phyloP scores from a whole-genome alignment of 345 rosid genomes.

The Rhodamnia rubescens region DNA sequence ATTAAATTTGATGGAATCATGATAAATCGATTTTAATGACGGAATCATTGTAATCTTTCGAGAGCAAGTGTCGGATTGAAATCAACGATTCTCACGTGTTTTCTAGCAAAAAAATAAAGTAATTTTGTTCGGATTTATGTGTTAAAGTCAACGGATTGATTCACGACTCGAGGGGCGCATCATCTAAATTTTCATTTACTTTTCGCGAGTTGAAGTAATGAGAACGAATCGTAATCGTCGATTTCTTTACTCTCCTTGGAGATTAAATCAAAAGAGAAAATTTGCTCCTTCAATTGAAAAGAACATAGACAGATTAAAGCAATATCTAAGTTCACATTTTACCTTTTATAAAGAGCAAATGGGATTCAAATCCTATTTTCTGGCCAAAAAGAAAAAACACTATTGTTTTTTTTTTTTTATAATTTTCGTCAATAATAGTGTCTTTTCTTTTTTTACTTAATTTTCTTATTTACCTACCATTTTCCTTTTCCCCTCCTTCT shows the following conservation, averaged over 20 bases:
- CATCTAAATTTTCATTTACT: no score
- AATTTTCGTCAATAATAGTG: not conserved
- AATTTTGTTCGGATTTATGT: rapidly evolving
- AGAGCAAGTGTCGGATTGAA: no score
- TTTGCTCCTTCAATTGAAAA: no score
- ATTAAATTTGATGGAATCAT: no score
- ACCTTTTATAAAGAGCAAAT: not conserved
- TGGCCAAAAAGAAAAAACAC: not conserved
- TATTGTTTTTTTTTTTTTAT: not conserved
- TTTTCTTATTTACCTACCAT: not conserved
- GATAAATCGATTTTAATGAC: no score
- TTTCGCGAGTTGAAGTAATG: not conserved
- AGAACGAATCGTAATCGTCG: not conserved
- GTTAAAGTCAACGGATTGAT: rapidly evolving
- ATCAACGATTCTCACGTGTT: rapidly evolving
- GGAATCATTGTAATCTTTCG: no score
- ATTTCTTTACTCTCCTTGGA: not conserved
- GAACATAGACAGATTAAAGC: not conserved
- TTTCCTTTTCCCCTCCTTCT: not conserved
- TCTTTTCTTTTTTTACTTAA: not conserved
- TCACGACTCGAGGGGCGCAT: rapidly evolving
- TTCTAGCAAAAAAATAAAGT: no score
- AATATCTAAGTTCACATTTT: not conserved
- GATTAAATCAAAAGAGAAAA: no score
- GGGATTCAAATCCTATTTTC: not conserved